Base-by-base conservation (phyloP, 2,329 filamentous ascomycete genomes). In the Raffaelea ambrosiae region DNA sequence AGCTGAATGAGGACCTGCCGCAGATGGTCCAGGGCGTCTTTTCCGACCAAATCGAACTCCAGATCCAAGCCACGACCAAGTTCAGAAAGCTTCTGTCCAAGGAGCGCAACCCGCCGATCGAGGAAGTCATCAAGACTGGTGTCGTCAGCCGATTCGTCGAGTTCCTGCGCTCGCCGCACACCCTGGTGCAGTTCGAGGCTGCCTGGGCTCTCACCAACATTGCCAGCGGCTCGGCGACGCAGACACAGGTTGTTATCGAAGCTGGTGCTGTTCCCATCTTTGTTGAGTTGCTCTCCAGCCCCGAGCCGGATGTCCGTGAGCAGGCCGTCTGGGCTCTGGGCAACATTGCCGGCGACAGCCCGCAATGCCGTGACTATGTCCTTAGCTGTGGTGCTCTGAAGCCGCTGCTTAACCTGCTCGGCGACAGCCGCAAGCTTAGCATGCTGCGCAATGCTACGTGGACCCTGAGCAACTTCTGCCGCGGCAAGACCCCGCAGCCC, bases 181-280 rank as follows among this genome's bases (percentile, higher is more conserved):
- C 93, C 31, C 80, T 98, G 43, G 93, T 98, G 48, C 93, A 98
- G 70, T 98, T 98, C 65, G 93, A 98, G 76, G 93, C 93, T 61
- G 93, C 93, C 40, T 98, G 93, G 93, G 93, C 93, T 54, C 75
- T 98, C 63, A 98, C 93, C 74, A 98, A 98, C 76, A 98, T 98
- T 68, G 93, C 93, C 53, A 97, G 91, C 44, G 93, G 93, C 53
- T 97, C 91, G 51, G 93, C 93, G 51, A 86, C 88, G 59, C 93
- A 98, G 73, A 98, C 93, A 53, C 93, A 98, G 70, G 93, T 97
- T 46, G 93, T 98, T 57, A 98, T 98, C 61, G 91, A 97, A 71
- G 91, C 93, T 53, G 93, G 93, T 58, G 93, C 93, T 55, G 93
- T 98, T 39, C 93, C 93, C 49, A 98, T 98, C 66, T 98, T 98